Percentiles rank a stretch among this genome's conserved stretches.
These are phyloP conservation scores for Gynandropsis gynandra DNA, from an alignment of 345 rosid genomes.

Conservation along the genomic window DNA sequence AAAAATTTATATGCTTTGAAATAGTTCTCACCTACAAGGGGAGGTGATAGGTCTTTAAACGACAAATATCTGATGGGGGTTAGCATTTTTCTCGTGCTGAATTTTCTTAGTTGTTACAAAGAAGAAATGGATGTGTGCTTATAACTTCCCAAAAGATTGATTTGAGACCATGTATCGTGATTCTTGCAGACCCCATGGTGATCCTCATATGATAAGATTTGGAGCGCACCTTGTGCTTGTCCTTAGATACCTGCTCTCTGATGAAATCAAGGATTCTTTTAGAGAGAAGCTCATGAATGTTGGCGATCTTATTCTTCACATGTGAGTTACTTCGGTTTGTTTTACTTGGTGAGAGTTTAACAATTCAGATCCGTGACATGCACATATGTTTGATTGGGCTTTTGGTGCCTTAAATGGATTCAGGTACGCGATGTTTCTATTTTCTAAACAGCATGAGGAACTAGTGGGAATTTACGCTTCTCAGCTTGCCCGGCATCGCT, in stretches of 20 bases:
- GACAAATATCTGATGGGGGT: not conserved
- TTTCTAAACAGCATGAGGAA: conserved; percentile 93
- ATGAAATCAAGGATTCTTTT: conserved; percentile 65
- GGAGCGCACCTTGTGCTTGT: conserved; percentile 96
- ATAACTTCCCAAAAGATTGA: conserved; percentile 10
- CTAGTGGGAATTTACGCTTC: conserved; percentile 95
- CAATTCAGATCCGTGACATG: conserved; percentile 9
- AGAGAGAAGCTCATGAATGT: conserved; percentile 74
- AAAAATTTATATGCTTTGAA: not conserved
- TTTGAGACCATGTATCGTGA: conserved; percentile 20
- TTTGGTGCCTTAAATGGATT: conserved; percentile 29
- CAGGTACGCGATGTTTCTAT: conserved; percentile 94
- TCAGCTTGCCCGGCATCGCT: conserved; percentile 88
- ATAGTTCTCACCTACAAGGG: not conserved
- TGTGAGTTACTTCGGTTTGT: conserved; percentile 45
- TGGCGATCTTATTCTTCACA: conserved; percentile 88
- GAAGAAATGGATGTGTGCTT: conserved; percentile 1
- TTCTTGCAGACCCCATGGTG: conserved; percentile 83
- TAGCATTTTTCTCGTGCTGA: too few species aligned
- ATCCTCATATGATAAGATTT: conserved; percentile 91
- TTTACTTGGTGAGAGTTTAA: not conserved
- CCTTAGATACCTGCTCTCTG: conserved; percentile 66
- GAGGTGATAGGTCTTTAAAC: conserved; percentile 13
- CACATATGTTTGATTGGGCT: conserved; percentile 14
- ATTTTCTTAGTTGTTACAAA: not conserved